A percentile compares a stretch with the other conserved stretches of the same genome.
phyloP scores from a whole-genome alignment of 352 stramenopile species.

The Globisporangium polare region DNA sequence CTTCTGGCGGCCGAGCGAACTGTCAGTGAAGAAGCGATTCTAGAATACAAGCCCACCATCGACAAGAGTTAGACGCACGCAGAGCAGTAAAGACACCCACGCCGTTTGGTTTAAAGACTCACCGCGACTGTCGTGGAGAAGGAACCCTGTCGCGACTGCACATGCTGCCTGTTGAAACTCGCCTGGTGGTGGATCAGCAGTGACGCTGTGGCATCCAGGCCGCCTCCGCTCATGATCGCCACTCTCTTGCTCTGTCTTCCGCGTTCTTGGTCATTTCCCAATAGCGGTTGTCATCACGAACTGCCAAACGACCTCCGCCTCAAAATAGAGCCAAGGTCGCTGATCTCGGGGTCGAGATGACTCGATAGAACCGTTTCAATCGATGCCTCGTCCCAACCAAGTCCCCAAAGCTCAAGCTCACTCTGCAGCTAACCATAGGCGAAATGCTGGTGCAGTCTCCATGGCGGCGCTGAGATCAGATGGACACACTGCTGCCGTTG shows the following conservation, averaged over 20 bases:
- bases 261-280: neutral
- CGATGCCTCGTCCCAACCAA: neutral
- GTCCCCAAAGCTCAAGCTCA: neutral
- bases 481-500: neutral
- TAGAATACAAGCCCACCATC: constrained; percentile 13
- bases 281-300: neutral
- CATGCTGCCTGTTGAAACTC: constrained; percentile 26
- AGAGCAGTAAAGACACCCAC: too few species aligned
- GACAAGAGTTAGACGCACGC: too few species aligned
- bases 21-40: constrained; percentile 74
- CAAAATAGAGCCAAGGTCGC: constrained; percentile 2
- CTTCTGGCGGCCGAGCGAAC: constrained; percentile 53
- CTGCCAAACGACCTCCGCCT: neutral
- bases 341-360: neutral
- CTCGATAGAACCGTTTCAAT: constrained; percentile 12
- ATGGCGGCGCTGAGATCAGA: constrained; percentile 15
- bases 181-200: constrained; percentile 37
- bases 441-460: constrained; percentile 5
- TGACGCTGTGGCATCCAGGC: constrained; percentile 22
- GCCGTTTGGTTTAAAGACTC: neutral
- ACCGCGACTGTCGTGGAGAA: constrained; percentile 41
- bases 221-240: constrained; percentile 17
- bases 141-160: constrained; percentile 16
- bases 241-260: neutral
- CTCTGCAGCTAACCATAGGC: neutral